Base-by-base conservation (phyloP, 2,329 filamentous ascomycete genomes). In the Chaetomiaceae sp. region DNA sequence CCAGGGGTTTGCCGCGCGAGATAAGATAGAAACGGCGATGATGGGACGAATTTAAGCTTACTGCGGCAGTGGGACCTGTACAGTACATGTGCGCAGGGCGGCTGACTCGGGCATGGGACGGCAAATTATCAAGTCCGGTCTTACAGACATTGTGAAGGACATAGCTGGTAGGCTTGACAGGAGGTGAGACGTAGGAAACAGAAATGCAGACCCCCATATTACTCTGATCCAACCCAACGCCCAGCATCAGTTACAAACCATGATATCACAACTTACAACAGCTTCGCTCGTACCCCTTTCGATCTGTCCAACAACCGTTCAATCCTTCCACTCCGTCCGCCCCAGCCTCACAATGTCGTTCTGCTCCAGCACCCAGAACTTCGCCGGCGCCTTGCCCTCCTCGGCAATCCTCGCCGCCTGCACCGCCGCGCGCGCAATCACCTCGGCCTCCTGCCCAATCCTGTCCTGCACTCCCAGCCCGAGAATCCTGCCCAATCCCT, bases 391-490 rank as follows among this genome's bases (percentile, higher is more conserved):
- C 65, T 75, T 78, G 48, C 78, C 78, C 64, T 78, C 71, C 50
- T 71, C 70, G 1, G 78, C 80, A 42, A 83, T 62, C 54, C 76
- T 59, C 8, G 71, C 75, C 1, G 83, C 84, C 41, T 68, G 68
- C 2, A 86, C 76, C 3, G 82, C 82, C 11, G 84, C 84, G 52
- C 74, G 73, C 3, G 71, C 85, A 65, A 95, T 88, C 27, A 84
- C 77, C 46, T 82, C 76, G 5, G 78, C 81, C 42, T 93, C 86
- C 68, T 93, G 86, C 2, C 80, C 86, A 65, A 86, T 74, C 6
- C 63, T 67, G 60, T 95, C 81, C 67, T 81, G 80, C 51, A 81
- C 35, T 0, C 70, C 73, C 47, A 68, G 61, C 38, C 57, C 55
- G 8, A 71, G 71, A 2, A 88, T 26, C 49, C 64, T 67, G 3